A percentile compares a stretch with the other conserved stretches of the same genome.
phyloP scores from a whole-genome alignment of 768 basidiomycete species.

The Boletus edulis region DNA sequence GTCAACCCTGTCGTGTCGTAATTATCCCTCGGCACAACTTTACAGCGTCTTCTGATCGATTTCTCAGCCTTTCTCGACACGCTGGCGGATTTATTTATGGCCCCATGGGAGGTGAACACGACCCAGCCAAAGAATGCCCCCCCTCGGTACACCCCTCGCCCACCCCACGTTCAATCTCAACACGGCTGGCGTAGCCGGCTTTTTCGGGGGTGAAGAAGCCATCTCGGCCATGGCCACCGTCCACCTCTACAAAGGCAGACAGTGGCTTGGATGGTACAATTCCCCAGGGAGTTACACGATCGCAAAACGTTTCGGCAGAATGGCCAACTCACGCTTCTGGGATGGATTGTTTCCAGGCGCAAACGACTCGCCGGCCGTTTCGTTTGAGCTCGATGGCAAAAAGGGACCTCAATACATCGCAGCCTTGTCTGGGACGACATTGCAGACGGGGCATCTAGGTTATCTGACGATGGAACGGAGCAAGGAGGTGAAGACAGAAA shows the following conservation, averaged over 20 bases:
- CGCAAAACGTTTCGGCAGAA: conserved; percentile 31
- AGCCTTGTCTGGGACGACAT: conserved; percentile 29
- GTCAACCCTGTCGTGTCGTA: no score
- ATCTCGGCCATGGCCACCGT: conserved; percentile 35
- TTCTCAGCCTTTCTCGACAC: neutral
- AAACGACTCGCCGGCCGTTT: conserved; percentile 22
- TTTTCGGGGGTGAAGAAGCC: conserved; percentile 37
- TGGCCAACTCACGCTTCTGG: conserved; percentile 33
- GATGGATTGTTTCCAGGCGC: conserved; percentile 31
- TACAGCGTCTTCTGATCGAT: no score
- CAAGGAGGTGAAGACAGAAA: neutral
- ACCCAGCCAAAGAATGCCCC: conserved; percentile 3
- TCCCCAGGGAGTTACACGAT: conserved; percentile 33
- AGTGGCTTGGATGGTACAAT: conserved; percentile 37
- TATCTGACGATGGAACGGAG: conserved; percentile 22
- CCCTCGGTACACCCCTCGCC: conserved; percentile 11
- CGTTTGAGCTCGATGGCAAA: conserved; percentile 29
- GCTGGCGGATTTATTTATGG: neutral
- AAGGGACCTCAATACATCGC: conserved; percentile 29
- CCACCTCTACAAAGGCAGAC: conserved; percentile 28
- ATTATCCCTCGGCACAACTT: no score
- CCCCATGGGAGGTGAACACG: neutral
- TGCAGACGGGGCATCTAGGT: conserved; percentile 27
- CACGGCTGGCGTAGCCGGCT: conserved; percentile 32
- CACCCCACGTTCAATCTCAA: conserved; percentile 21